Conservation (phyloP, 1,284 basidiomycete species). For the Tilletia walkeri region DNA sequence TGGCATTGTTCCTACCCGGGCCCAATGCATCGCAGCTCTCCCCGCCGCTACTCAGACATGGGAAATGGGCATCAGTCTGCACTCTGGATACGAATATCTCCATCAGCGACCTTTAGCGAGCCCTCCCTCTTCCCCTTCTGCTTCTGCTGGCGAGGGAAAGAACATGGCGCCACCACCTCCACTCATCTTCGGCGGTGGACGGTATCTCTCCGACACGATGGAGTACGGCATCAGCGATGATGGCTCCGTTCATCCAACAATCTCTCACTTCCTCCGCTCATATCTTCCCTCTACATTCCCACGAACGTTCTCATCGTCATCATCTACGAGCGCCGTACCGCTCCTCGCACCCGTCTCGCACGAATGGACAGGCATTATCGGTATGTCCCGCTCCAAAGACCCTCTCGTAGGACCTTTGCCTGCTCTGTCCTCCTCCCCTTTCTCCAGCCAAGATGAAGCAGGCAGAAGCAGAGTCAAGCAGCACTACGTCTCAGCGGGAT, state of each 20-base stretch:
- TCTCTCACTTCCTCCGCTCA: conserved; percentile 55
- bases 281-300: conserved; percentile 57
- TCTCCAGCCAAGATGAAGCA: conserved; percentile 35
- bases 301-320: conserved; percentile 58
- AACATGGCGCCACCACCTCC: conserved; percentile 58
- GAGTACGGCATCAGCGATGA: conserved; percentile 69
- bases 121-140: not conserved
- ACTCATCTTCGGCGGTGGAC: conserved; percentile 72
- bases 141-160: conserved; percentile 32
- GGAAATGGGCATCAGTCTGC: conserved; percentile 31
- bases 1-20: conserved; percentile 69
- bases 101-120: conserved; percentile 65
- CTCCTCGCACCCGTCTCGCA: conserved; percentile 58
- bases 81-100: conserved; percentile 71
- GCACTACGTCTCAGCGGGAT: conserved; percentile 74
- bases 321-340: conserved; percentile 48
- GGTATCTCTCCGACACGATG: conserved; percentile 60
- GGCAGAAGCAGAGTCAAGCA: too few species aligned
- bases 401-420: conserved; percentile 64
- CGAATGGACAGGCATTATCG: conserved; percentile 79
- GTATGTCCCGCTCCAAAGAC: conserved; percentile 66
- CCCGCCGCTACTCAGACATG: conserved; percentile 54
- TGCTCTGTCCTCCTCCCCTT: conserved; percentile 45
- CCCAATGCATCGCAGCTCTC: conserved; percentile 68
- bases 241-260: conserved; percentile 60